These are phyloP conservation scores for Epipyxis sp. DNA, from an alignment of 108 stramenopile genomes.

Conservation along the genomic window DNA sequence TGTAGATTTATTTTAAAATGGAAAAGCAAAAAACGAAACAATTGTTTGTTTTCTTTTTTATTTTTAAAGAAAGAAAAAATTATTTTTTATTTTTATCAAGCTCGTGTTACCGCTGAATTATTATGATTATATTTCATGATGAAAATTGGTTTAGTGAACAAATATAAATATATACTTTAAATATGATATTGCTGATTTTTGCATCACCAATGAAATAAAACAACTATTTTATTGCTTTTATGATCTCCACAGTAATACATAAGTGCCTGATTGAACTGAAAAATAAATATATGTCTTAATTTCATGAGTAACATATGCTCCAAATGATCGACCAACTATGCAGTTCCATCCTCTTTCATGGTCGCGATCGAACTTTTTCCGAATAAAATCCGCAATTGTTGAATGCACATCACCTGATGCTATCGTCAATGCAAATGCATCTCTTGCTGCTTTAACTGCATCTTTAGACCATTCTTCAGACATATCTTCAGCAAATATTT, in stretches of 20 bases:
- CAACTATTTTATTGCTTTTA: conserved; percentile 22
- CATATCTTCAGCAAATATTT: conserved; percentile 58
- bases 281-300: conserved; percentile 65
- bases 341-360: conserved; percentile 62
- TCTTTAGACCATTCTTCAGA: conserved; percentile 56
- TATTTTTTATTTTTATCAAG: too few relatives aligned
- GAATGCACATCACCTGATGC: conserved; percentile 48
- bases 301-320: conserved; percentile 64
- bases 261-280: conserved; percentile 58
- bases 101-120: too few relatives aligned
- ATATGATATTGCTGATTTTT: too few relatives aligned
- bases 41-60: too few relatives aligned
- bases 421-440: conserved; percentile 53
- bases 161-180: too few relatives aligned
- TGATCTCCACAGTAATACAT: conserved; percentile 54
- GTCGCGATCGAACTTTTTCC: conserved; percentile 46
- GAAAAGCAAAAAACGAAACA: too few relatives aligned
- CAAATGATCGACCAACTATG: conserved; percentile 56
- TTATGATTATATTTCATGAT: too few relatives aligned
- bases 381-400: conserved; percentile 34
- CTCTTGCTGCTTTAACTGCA: conserved; percentile 47
- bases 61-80: too few relatives aligned
- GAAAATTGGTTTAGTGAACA: too few relatives aligned
- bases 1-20: too few relatives aligned
- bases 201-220: too few relatives aligned